Percentiles rank a stretch among this genome's conserved stretches.
phyloP scores from a whole-genome alignment of 768 basidiomycete species.

The Lactarius pseudohatsudake region DNA sequence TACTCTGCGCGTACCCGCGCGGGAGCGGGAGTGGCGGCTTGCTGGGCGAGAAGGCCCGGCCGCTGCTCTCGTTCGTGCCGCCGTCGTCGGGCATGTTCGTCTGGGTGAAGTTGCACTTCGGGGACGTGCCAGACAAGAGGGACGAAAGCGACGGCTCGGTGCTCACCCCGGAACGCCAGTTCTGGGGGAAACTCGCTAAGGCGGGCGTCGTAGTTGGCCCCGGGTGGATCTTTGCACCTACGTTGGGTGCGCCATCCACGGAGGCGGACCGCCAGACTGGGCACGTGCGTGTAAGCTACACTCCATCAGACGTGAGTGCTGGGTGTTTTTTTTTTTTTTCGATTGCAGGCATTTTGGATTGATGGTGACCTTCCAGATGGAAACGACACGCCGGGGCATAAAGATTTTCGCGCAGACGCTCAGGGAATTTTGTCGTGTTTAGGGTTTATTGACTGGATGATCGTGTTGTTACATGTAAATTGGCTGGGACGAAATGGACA shows the following conservation, averaged over 20 bases:
- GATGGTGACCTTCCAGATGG: slow-evolving; percentile 28
- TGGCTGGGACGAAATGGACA: neutral
- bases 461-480: too few species aligned
- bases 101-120: slow-evolving; percentile 67
- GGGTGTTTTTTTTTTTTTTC: neutral
- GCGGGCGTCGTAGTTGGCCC: slow-evolving; percentile 67
- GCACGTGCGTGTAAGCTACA: slow-evolving; percentile 60
- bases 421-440: slow-evolving; percentile 21
- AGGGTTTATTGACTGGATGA: neutral
- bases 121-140: slow-evolving; percentile 49
- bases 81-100: slow-evolving; percentile 82
- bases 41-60: slow-evolving; percentile 39
- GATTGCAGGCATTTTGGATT: neutral
- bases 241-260: neutral
- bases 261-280: slow-evolving; percentile 36
- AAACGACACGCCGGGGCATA: slow-evolving; percentile 13
- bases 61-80: slow-evolving; percentile 67
- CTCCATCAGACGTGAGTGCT: slow-evolving; percentile 49
- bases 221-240: slow-evolving; percentile 41
- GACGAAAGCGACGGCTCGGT: slow-evolving; percentile 33
- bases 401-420: slow-evolving; percentile 23
- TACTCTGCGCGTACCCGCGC: slow-evolving; percentile 44
- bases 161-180: slow-evolving; percentile 52
- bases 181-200: slow-evolving; percentile 62
- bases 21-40: too few species aligned